These are phyloP conservation scores for Tirmania nivea DNA, from an alignment of 495 filamentous ascomycete species.

Conservation along the genomic window DNA sequence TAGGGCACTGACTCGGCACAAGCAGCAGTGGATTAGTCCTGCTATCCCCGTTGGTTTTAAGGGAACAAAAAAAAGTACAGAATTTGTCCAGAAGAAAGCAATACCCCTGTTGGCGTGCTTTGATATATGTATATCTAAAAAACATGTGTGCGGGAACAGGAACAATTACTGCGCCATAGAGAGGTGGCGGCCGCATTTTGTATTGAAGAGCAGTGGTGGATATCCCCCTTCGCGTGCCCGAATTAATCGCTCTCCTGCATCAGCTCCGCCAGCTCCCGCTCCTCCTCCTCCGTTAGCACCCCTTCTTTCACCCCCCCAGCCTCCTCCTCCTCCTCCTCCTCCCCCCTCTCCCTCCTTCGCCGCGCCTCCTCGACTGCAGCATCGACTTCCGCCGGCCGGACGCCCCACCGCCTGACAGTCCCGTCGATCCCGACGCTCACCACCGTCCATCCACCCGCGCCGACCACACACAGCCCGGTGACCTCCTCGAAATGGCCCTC, in stretches of 20 bases:
- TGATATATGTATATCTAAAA: too few relatives aligned
- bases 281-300: constrained; percentile 57
- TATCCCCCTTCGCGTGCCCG: too few relatives aligned
- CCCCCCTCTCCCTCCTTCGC: constrained; percentile 23
- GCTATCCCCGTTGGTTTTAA: too few relatives aligned
- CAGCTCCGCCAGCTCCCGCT: constrained; percentile 66
- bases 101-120: too few relatives aligned
- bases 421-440: constrained; percentile 75
- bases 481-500: constrained; percentile 85
- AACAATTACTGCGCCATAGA: too few relatives aligned
- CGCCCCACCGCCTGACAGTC: constrained; percentile 62
- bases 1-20: too few relatives aligned
- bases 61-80: too few relatives aligned
- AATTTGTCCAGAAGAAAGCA: too few relatives aligned
- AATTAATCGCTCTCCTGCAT: constrained; percentile 32
- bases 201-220: too few relatives aligned
- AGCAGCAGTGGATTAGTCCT: too few relatives aligned
- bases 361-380: constrained; percentile 20
- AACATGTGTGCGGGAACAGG: too few relatives aligned
- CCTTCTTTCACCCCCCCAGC: constrained; percentile 19
- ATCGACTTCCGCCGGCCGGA: constrained; percentile 42
- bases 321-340: constrained; percentile 23
- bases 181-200: too few relatives aligned
- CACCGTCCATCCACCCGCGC: constrained; percentile 36
- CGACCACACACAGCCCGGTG: constrained; percentile 48